phyloP scores from a whole-genome alignment of 345 rosid genomes.

The Eucalyptus grandis region DNA sequence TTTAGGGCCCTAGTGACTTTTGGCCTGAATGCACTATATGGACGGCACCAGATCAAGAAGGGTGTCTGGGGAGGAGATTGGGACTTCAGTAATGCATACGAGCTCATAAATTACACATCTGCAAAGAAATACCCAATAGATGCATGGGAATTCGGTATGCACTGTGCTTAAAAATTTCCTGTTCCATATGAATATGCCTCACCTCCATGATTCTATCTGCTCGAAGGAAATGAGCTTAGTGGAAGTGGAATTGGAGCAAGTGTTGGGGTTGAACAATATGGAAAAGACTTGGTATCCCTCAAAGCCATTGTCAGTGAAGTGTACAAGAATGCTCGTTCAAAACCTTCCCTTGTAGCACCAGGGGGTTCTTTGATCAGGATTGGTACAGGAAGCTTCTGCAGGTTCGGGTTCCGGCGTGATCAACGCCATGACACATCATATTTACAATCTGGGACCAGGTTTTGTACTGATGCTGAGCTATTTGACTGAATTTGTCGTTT shows the following conservation, averaged over 20 bases:
- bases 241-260: constrained; percentile 90
- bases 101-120: constrained; percentile 71
- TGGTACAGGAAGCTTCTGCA: constrained; percentile 78
- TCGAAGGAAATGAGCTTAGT: constrained; percentile 84
- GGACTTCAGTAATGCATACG: constrained; percentile 68
- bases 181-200: neutral
- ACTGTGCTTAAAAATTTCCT: neutral
- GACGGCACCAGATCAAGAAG: constrained; percentile 51
- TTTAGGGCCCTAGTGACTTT: constrained; percentile 70
- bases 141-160: constrained; percentile 94
- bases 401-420: constrained; percentile 57
- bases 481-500: neutral
- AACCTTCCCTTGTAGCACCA: constrained; percentile 73
- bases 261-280: constrained; percentile 70
- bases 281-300: constrained; percentile 60
- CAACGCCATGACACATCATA: constrained; percentile 73
- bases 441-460: constrained; percentile 98
- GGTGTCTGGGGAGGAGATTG: constrained; percentile 84
- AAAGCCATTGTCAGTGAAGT: constrained; percentile 40
- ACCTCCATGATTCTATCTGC: neutral
- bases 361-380: constrained; percentile 78
- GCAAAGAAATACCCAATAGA: constrained; percentile 70
- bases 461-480: neutral
- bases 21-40: constrained; percentile 84
- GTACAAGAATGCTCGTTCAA: constrained; percentile 34